Base-by-base conservation (phyloP, 345 rosid species). In the Linum tenue region DNA sequence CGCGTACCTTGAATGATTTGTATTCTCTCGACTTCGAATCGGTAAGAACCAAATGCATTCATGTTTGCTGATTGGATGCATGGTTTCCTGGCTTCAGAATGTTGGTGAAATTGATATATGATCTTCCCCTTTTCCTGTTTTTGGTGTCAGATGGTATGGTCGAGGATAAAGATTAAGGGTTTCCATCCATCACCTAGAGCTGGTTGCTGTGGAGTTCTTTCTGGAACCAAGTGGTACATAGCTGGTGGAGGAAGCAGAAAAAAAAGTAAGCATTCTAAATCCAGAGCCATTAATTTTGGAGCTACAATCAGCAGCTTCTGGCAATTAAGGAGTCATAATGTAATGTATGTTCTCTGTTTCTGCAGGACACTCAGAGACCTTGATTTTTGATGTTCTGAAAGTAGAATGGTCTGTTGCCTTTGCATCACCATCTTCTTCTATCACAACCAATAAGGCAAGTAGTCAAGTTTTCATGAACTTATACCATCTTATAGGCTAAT, bases 221-320 rank as follows among this genome's bases (percentile, higher is more conserved):
- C 85, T 65, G 96, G 99, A 75, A 84, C 92, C 56, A 90, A 83
- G 73, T 94, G 99, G 99, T 88, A 86, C 75, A 94, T 94, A 72
- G 83, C 85, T 9, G 99, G 99, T 64, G 99, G 99, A 59, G 99
- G 99, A 79, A 90, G 85, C 87, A 81, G 91, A 78, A 94, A 94
- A 77, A 90, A 90, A 76, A 69, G 96, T 94, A 90, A 62, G 89
- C 71, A 60, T 59, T 44, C 14, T 65, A 62, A 72, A 69, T 73
- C 37, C 70, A 72, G 66, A 55, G 35, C 17, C 59, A 31, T 31
- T 3, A 31, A 58, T 36, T 10, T 58, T 9, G 2, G 9, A 16
- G 35, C 10, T 2, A 58, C 10, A n/a, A 58, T 58, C 61, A 58
- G 58, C 35, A 7, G 37, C 62, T 59, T 12, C 62, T 59, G 38